Evolutionary conservation across 2,329 filamentous ascomycete species (phyloP).

Genomic region (Colletotrichum horii): DNA sequence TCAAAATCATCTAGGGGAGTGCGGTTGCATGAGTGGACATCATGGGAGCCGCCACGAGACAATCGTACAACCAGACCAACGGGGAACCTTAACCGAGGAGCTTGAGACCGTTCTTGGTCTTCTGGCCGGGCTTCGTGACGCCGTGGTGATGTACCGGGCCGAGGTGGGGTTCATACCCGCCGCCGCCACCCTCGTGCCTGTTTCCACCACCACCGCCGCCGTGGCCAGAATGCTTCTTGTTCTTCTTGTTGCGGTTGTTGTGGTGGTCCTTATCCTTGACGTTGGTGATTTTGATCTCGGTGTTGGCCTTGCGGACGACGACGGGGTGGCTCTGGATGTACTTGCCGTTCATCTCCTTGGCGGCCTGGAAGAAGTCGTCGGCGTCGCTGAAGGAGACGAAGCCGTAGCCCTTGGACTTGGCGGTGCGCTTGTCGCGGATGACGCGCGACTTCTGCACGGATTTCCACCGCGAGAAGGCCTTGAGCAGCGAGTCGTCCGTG

Average conservation of each 20-base stretch:
- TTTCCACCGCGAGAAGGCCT: slow-evolving; percentile 88
- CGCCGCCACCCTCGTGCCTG: slow-evolving; percentile 34
- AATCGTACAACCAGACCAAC: not conserved
- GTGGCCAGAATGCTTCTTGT: slow-evolving; percentile 25
- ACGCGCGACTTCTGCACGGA: slow-evolving; percentile 93
- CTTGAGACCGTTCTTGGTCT: slow-evolving; percentile 70
- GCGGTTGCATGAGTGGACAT: not conserved
- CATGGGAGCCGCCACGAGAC: not conserved
- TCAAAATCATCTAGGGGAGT: not conserved
- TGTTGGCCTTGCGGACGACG: slow-evolving; percentile 83
- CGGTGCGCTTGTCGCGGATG: slow-evolving; percentile 92
- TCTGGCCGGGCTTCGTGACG: slow-evolving; percentile 66
- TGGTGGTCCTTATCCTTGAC: slow-evolving; percentile 50
- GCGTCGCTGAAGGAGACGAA: slow-evolving; percentile 96
- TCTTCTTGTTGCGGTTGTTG: slow-evolving; percentile 35
- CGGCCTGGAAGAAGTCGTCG: slow-evolving; percentile 95
- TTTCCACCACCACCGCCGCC: slow-evolving; percentile 34
- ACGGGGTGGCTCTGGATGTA: slow-evolving; percentile 98
- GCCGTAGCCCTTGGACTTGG: slow-evolving; percentile 94
- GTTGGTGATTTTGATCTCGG: slow-evolving; percentile 83
- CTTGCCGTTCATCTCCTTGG: slow-evolving; percentile 98
- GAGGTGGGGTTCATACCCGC: slow-evolving; percentile 54
- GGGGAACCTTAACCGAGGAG: slow-evolving; percentile 55
- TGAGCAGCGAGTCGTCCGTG: slow-evolving; percentile 92
- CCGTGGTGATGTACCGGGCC: slow-evolving; percentile 56